phyloP scores from a whole-genome alignment of 2,329 filamentous ascomycete species.

The Cladophialophora chaetospira region DNA sequence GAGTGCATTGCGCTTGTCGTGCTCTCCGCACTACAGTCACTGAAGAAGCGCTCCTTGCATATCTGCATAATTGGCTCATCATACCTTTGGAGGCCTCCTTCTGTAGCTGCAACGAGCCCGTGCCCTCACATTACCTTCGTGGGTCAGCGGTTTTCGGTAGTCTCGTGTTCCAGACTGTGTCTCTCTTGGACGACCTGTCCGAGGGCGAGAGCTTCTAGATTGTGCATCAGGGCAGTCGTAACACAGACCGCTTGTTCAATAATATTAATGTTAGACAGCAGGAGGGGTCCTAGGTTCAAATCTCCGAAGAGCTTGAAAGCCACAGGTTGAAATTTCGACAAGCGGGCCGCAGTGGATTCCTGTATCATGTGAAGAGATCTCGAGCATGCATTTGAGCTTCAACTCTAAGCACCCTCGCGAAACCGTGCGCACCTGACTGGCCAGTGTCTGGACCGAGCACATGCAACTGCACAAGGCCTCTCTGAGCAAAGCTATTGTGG shows the following conservation, averaged over 20 bases:
- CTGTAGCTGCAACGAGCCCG: too few species aligned
- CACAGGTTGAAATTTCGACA: background rate
- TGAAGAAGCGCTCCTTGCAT: slow-evolving; percentile 1
- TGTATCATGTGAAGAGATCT: slow-evolving; percentile 12
- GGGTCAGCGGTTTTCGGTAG: too few species aligned
- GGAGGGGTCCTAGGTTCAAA: background rate
- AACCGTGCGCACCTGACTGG: background rate
- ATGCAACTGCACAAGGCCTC: background rate
- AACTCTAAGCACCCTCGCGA: too few species aligned
- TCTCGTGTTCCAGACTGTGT: too few species aligned
- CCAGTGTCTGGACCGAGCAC: background rate
- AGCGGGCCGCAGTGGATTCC: slow-evolving; percentile 4
- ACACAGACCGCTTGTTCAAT: slow-evolving; percentile 8
- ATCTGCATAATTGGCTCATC: background rate
- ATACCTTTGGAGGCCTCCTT: too few species aligned
- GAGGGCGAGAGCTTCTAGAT: background rate
- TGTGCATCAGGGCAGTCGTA: background rate
- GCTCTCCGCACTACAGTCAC: background rate
- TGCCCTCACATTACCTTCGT: too few species aligned
- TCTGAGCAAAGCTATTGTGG: background rate
- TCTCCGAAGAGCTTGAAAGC: background rate
- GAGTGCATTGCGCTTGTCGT: background rate
- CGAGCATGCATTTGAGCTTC: too few species aligned
- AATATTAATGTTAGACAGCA: background rate
- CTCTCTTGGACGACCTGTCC: too few species aligned